A percentile compares a stretch with the other conserved stretches of the same genome.
These are phyloP conservation scores for Tetragonia tetragonoides DNA, from an alignment of 148 eudicot species.

Conservation along the genomic window DNA sequence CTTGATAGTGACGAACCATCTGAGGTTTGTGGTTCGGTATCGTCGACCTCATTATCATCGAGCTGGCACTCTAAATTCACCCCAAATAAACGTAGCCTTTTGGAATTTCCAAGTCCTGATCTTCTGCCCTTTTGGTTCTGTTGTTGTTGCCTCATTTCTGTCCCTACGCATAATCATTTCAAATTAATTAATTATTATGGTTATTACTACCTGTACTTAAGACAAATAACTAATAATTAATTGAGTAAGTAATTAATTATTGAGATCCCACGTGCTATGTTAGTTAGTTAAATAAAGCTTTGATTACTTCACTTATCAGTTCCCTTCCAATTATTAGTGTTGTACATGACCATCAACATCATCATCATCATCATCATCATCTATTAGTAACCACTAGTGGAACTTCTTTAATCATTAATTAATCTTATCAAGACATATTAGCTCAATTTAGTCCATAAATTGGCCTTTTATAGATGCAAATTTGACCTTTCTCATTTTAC, in stretches of 20 bases:
- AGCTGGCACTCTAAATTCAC: constrained; percentile 68
- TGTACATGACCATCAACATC: background rate
- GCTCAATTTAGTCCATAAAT: too few relatives aligned
- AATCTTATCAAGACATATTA: too few relatives aligned
- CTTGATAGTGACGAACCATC: constrained; percentile 51
- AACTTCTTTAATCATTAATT: too few relatives aligned
- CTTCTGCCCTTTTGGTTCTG: constrained; percentile 12
- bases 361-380: too few relatives aligned
- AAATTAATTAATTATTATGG: background rate
- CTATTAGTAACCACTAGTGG: too few relatives aligned
- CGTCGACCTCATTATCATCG: constrained; percentile 24
- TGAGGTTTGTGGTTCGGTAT: constrained; percentile 33
- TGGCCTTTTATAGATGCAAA: too few relatives aligned
- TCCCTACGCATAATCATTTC: constrained; percentile 13
- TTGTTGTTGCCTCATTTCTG: constrained; percentile 19
- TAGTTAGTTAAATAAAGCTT: background rate
- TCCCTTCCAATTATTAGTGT: constrained; percentile 2
- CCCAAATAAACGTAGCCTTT: constrained; percentile 68
- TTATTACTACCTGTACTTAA: background rate
- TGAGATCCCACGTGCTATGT: background rate
- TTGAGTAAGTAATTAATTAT: background rate
- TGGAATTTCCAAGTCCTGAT: constrained; percentile 31
- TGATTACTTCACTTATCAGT: background rate
- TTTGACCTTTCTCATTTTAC: too few relatives aligned
- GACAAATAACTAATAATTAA: background rate